Evolutionary conservation across 345 rosid genomes (phyloP), one percentile per base, ranked within the genome.

Genomic region (Salix brachista): DNA sequence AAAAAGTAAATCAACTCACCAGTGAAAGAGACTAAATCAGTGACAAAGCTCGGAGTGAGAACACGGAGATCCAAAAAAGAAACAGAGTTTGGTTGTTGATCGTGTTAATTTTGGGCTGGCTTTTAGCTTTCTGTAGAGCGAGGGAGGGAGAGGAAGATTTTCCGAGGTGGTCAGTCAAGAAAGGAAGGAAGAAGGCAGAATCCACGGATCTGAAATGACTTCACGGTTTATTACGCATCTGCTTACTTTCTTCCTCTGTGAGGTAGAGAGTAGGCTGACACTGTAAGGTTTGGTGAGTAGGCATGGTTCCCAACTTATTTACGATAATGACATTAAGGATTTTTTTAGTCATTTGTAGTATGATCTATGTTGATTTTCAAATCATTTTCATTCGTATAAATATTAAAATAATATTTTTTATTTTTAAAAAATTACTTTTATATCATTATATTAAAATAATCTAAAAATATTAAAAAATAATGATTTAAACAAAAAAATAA

Each of bases 151-250:
- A 21, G 41, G 18, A 11, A 69, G 21, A 44, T 16, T 36, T 36
- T 5, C 2, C 21, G 62, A 1, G 32, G 26, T n/a, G 4, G 9
- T 36, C 28, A 23, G 5, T n/a, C 62, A 48, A 48, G 61, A 14
- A 34, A 77, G 19, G 71, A 66, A 69, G 68, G 48, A 77, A 66
- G 64, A 28, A 66, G 41, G 78, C 80, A 80, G 79, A 83, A 79
- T 70, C 80, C 76, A 80, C 82, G 87, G 85, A 88, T 81, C 86
- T 79, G 83, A 84, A 80, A 83, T 50, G 78, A 77, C 61, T 46
- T 58, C 64, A 48, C 56, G 36, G 54, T 75, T 5, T 54, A 56
- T 78, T 85, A 83, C 78, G 78, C 67, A 77, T 60, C 65, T 32
- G 13, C 19, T 10, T 39, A 52, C n/a, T 62, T 2, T 5, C 41